Evolutionary conservation across 768 basidiomycete species (phyloP), one percentile per base, ranked within the genome.

Genomic region (Lactifluus echinatus): DNA sequence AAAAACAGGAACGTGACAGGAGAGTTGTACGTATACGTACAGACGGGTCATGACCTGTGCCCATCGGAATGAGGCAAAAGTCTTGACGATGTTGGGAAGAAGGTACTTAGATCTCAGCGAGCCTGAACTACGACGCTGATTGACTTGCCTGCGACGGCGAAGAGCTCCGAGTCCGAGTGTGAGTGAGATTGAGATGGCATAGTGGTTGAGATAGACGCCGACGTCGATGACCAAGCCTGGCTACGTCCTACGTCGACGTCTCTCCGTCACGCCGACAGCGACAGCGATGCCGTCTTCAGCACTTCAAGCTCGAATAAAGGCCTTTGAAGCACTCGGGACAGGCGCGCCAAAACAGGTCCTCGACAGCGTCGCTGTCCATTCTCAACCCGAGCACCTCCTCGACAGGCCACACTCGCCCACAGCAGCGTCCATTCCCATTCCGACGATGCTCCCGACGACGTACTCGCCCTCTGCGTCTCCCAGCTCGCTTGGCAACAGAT

Each of bases 31-130:
- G 31, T 17, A 19, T 19, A 58, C 78, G 45, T 61, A 87, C 91
- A 6, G 88, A 91, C 23, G 88, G 72, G 29, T 82, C 79, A 15
- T 40, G 52, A 12, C 70, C 80, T 2, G 87, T 89, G 55, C 91
- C 91, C 53, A 93, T 85, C 12, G 91, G 92, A 55, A 93, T 84
- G 37, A 93, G 80, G 66, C 91, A 93, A 67, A 94, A 92, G 69
- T 93, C 91, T 91, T 57, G 19, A n/a, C 17, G 17, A 17, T 2
- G 33, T n/a, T 14, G 43, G 37, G 39, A 26, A 37, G 19, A 37
- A 29, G 50, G 60, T 39, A 45, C 55, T 10, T 5, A 31, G 31
- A 31, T 31, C n/a, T n/a, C n/a, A n/a, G n/a, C n/a, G n/a, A n/a
- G n/a, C n/a, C n/a, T n/a, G n/a, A n/a, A n/a, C n/a, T n/a, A n/a